phyloP scores from a whole-genome alignment of 768 basidiomycete species.

The Xerocomus potaroensis region DNA sequence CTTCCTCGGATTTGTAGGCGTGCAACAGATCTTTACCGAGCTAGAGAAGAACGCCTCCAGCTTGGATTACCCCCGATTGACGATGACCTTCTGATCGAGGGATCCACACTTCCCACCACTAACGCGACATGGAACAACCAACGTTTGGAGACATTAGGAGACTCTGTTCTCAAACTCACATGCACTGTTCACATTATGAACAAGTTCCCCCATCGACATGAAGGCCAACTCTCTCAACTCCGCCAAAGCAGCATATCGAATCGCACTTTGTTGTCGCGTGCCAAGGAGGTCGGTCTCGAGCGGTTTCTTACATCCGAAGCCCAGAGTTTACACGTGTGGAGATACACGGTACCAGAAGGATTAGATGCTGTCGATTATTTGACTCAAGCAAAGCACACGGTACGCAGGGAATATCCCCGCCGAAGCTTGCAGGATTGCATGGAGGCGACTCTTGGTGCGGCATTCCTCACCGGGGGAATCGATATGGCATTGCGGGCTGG shows the following conservation, averaged over 20 bases:
- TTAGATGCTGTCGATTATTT: conserved; percentile 34
- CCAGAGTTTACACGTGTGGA: conserved; percentile 54
- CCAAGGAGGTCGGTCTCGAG: conserved; percentile 60
- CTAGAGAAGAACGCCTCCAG: conserved; percentile 42
- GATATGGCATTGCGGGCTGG: conserved; percentile 63
- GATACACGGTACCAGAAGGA: conserved; percentile 40
- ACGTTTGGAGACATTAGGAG: conserved; percentile 82
- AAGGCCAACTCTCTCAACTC: conserved; percentile 72
- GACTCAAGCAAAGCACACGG: conserved; percentile 25
- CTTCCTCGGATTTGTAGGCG: conserved; percentile 67
- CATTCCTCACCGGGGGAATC: conserved; percentile 70
- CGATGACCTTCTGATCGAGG: conserved; percentile 60
- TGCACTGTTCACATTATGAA: conserved; percentile 76
- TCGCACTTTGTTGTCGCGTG: conserved; percentile 61
- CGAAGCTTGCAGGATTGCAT: conserved; percentile 83
- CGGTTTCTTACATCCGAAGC: conserved; percentile 59
- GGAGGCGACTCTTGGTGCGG: conserved; percentile 80
- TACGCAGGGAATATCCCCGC: conserved; percentile 52
- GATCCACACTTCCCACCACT: conserved; percentile 69
- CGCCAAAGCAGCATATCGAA: conserved; percentile 69
- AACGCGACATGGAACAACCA: conserved; percentile 72
- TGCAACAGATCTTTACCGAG: conserved; percentile 63
- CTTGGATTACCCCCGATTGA: conserved; percentile 60
- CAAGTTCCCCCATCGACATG: conserved; percentile 70
- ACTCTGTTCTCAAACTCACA: conserved; percentile 74